Base-by-base conservation (phyloP, 495 filamentous ascomycete species). In the Trichoderma orchidacearum region DNA sequence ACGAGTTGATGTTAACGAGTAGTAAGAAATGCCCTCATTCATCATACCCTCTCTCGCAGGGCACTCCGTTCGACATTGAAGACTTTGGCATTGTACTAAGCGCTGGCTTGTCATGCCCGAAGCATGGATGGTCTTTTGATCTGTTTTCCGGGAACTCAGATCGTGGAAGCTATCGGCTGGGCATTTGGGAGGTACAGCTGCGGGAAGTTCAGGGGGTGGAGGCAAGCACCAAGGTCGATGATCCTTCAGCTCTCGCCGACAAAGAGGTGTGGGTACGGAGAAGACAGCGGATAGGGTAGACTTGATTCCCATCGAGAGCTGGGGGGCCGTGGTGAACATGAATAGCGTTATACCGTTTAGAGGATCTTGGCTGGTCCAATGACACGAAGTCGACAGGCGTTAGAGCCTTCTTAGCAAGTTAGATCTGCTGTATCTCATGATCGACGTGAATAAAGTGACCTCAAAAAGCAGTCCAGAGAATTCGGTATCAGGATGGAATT, bases 51-150 rank as follows among this genome's bases (percentile, higher is more conserved):
- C 72, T 83, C 0, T 80, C 76, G 0, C 71, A 76, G 54, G 80
- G 75, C 5, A 74, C 59, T 15, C 69, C 81, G 3, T 83, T 83
- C 56, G 81, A 84, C 31, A 84, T 84, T 58, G 81, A 84, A 58
- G 80, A 84, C 60, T 84, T 83, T 56, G 80, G 80, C 11, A 61
- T 76, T 27, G 65, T 66, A 12, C 57, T 76, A 50, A 76, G 73
- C 56, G 68, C 75, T 2, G 80, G 80, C 0, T 66, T 84, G 15
- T 78, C 75, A 6, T 84, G 80, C 60, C 79, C 80, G 1, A 82
- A 83, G 60, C 80, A 84, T 59, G 73, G 68, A 34, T 84, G 80
- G 80, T 80, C 79, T 0, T 83, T 83, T 63, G 80, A 84, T 62
- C 59, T 84, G 25, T 75, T 77, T 56, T 74, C 80, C 0, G 80